phyloP scores from a whole-genome alignment of 495 filamentous ascomycete species.

The Niebla homalea region DNA sequence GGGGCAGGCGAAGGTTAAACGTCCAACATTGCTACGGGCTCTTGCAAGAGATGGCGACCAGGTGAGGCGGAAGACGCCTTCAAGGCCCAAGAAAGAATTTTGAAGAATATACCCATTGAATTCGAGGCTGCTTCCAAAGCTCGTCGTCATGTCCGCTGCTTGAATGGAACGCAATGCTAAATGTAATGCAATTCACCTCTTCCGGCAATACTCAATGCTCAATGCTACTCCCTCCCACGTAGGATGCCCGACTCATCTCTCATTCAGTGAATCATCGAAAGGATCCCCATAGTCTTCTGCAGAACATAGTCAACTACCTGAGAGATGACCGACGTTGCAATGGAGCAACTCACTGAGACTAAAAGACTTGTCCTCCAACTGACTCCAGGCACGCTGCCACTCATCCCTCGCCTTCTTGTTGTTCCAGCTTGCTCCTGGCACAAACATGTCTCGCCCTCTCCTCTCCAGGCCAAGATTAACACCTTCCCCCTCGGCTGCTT shows the following conservation, averaged over 20 bases:
- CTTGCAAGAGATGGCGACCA: too few species aligned
- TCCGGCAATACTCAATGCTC: neutral
- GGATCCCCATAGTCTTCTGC: slow-evolving; percentile 42
- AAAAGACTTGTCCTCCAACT: slow-evolving; percentile 35
- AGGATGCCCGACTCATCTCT: slow-evolving; percentile 17
- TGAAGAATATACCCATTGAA: too few species aligned
- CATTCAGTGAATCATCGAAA: slow-evolving; percentile 39
- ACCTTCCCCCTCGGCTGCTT: neutral
- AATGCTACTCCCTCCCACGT: neutral
- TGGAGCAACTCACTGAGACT: slow-evolving; percentile 26
- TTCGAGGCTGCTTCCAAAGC: too few species aligned
- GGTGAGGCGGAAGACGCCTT: too few species aligned
- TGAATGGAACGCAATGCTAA: neutral
- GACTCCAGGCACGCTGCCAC: slow-evolving; percentile 35
- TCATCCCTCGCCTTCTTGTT: slow-evolving; percentile 50
- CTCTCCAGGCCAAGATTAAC: slow-evolving; percentile 9
- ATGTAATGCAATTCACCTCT: neutral
- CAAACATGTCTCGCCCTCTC: slow-evolving; percentile 12
- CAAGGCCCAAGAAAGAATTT: too few species aligned
- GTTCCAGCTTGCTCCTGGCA: slow-evolving; percentile 33
- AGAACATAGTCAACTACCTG: neutral
- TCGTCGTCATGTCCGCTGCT: too few species aligned
- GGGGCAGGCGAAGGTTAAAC: neutral
- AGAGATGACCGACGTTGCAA: neutral
- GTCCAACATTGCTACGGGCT: too few species aligned